Evolutionary conservation across 768 basidiomycete genomes (phyloP).

Genomic region (Ephemerocybe angulata): DNA sequence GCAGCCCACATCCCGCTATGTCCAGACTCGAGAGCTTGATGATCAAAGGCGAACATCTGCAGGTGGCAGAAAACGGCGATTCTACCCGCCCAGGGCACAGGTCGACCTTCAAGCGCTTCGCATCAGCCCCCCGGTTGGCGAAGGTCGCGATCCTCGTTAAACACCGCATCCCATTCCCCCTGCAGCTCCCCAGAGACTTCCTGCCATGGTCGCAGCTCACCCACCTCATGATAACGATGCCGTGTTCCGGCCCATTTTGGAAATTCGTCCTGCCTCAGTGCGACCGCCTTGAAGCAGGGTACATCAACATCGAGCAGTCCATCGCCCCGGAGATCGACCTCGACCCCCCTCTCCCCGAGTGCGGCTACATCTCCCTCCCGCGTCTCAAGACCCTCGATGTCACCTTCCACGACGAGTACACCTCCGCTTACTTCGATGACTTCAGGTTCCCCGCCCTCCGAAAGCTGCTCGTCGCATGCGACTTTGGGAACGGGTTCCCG

Average conservation of each 20-base stretch:
- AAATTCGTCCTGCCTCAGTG: constrained; percentile 3
- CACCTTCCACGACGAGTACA: constrained; percentile 11
- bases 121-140: background rate
- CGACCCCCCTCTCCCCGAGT: background rate
- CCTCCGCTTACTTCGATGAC: constrained; percentile 6
- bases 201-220: constrained; percentile 11
- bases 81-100: background rate
- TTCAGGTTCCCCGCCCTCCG: constrained; percentile 6
- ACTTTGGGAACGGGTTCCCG: constrained; percentile 9
- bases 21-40: background rate
- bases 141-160: constrained; percentile 3
- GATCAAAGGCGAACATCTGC: constrained; percentile 1
- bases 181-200: constrained; percentile 3
- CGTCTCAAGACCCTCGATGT: constrained; percentile 3
- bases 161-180: background rate
- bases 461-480: constrained; percentile 3
- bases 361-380: constrained; percentile 1
- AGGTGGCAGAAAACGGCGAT: background rate
- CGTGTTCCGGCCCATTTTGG: constrained; percentile 10
- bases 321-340: background rate
- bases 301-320: constrained; percentile 8
- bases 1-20: background rate
- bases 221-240: constrained; percentile 10
- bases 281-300: background rate
- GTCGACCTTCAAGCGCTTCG: background rate